These are phyloP conservation scores for Pisolithus tinctorius DNA, from an alignment of 768 basidiomycete genomes.

Conservation along the genomic window DNA sequence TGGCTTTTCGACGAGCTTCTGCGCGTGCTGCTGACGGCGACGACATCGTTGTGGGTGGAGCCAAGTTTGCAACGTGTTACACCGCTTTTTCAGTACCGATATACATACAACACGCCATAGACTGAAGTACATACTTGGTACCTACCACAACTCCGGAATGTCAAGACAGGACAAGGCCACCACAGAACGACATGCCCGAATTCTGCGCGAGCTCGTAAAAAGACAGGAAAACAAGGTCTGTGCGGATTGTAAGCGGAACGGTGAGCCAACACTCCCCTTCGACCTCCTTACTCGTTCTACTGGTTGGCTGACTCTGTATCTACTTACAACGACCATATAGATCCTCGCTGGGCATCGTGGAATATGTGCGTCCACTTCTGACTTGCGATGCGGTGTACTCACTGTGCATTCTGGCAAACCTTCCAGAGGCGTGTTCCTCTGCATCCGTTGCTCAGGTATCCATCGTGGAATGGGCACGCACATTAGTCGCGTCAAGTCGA, in stretches of 20 bases:
- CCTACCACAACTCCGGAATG: slow-evolving; percentile 17
- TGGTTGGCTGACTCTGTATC: background rate
- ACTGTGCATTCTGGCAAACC: background rate
- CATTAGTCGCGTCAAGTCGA: slow-evolving; percentile 94
- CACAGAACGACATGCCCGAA: slow-evolving; percentile 70
- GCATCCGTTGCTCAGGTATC: slow-evolving; percentile 95
- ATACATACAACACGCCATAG: no score
- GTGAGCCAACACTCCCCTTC: slow-evolving; percentile 35
- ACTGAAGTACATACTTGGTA: background rate
- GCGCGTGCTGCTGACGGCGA: slow-evolving; percentile 64
- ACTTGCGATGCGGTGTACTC: background rate
- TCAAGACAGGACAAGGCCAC: slow-evolving; percentile 76
- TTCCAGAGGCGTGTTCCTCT: slow-evolving; percentile 82
- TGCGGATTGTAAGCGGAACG: slow-evolving; percentile 95
- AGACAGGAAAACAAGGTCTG: slow-evolving; percentile 89
- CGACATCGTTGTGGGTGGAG: slow-evolving; percentile 17
- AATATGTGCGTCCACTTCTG: slow-evolving; percentile 60
- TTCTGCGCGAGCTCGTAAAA: slow-evolving; percentile 83
- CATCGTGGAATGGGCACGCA: slow-evolving; percentile 98
- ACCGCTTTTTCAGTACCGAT: no score
- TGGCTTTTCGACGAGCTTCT: slow-evolving; percentile 73
- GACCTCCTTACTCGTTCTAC: no score
- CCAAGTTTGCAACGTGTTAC: background rate
- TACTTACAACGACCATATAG: slow-evolving; percentile 34
- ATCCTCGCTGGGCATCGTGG: slow-evolving; percentile 98